A percentile compares a stretch with the other conserved stretches of the same genome.
Conservation (phyloP, 169 alveolate species). For the Plasmodium knowlesi region DNA sequence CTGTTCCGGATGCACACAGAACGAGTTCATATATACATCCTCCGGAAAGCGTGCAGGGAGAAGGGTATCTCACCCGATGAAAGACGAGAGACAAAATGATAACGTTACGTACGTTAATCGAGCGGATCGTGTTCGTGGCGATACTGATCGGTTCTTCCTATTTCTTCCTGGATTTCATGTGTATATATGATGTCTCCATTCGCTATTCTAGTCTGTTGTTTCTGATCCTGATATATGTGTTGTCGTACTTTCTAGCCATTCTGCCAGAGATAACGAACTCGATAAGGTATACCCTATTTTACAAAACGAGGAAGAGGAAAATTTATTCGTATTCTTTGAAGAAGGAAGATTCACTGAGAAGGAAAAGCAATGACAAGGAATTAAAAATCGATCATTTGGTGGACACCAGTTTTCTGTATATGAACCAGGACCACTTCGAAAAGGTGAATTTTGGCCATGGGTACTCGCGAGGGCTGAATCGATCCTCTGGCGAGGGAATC, state of each 20-base stretch:
- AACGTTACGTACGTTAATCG: not conserved
- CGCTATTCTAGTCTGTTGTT: slow-evolving; percentile 14
- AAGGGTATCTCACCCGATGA: not conserved
- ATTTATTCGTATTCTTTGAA: slow-evolving; percentile 25
- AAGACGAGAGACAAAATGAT: slow-evolving; percentile 4
- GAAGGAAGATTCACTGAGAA: not conserved
- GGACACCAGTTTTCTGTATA: slow-evolving; percentile 42
- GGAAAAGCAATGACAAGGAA: slow-evolving; percentile 18
- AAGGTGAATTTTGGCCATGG: not conserved
- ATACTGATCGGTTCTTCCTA: slow-evolving; percentile 9
- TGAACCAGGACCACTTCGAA: slow-evolving; percentile 4
- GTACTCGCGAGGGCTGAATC: not conserved
- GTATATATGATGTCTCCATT: slow-evolving; percentile 12
- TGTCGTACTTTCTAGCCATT: slow-evolving; percentile 22
- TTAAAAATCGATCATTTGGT: slow-evolving; percentile 8
- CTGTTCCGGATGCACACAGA: not conserved
- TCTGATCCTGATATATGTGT: slow-evolving; percentile 14
- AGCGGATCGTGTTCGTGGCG: slow-evolving; percentile 7
- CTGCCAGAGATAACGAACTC: slow-evolving; percentile 40
- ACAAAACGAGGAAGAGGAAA: slow-evolving; percentile 27
- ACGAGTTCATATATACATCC: not conserved
- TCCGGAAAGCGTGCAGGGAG: not conserved
- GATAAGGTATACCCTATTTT: slow-evolving; percentile 25
- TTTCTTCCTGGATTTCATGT: slow-evolving; percentile 43
- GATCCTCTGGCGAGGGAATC: not conserved